Percentiles rank a stretch among this genome's conserved stretches.
These are phyloP conservation scores for Lasiosphaeriaceae sp. DNA, from an alignment of 495 filamentous ascomycete genomes.

Conservation along the genomic window DNA sequence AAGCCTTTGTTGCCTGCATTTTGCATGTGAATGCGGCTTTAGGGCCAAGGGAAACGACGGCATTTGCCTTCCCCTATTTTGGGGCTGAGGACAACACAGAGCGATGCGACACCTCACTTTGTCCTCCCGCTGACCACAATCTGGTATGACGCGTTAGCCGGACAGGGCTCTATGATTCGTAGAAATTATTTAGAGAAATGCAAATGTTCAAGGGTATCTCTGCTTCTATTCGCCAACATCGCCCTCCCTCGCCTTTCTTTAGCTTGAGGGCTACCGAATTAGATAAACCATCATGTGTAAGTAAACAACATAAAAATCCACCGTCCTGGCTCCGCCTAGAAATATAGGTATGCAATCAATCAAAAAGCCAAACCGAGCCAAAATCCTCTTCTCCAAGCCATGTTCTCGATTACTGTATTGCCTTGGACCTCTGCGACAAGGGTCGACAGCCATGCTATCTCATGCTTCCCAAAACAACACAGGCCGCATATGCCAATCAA, in stretches of 20 bases:
- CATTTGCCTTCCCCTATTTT: background rate
- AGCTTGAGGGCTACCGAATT: too few relatives aligned
- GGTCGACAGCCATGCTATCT: background rate
- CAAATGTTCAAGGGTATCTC: background rate
- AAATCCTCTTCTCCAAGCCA: constrained; percentile 4
- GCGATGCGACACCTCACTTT: background rate
- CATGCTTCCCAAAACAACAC: background rate
- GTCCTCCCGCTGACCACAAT: too few relatives aligned
- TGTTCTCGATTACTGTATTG: background rate
- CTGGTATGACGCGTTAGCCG: too few relatives aligned
- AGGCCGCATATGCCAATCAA: constrained; percentile 3
- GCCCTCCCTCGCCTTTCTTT: too few relatives aligned
- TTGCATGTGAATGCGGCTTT: constrained; percentile 21
- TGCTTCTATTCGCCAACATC: background rate
- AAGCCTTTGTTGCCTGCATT: constrained; percentile 5
- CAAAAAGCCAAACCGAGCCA: background rate
- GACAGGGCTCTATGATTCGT: too few relatives aligned
- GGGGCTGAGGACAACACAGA: background rate
- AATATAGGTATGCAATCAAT: background rate
- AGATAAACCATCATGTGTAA: background rate
- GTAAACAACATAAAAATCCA: background rate
- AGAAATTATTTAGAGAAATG: too few relatives aligned
- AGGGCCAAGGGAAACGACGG: constrained; percentile 17
- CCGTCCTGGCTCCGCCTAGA: background rate
- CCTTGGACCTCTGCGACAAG: background rate